Base-by-base conservation (phyloP, 192 early-diverging fungal species). In the Umbelopsis vinacea region DNA sequence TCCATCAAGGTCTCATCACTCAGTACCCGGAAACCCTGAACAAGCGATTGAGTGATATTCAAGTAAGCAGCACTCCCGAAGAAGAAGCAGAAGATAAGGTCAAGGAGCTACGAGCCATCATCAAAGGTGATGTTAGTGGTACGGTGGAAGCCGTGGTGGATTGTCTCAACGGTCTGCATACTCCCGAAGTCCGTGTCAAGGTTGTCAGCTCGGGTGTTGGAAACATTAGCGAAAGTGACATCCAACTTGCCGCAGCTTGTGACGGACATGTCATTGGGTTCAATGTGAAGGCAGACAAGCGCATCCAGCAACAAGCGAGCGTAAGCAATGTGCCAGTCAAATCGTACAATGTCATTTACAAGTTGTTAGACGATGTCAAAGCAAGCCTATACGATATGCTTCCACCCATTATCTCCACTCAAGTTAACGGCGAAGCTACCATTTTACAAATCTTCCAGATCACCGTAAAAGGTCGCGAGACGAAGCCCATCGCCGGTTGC, bases 51-150 rank as follows among this genome's bases (percentile, higher is more conserved):
- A 76, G 71, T 54, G 74, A 17, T 45, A 74, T 74, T 48, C 71
- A 80, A 52, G 57, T 12, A 3, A 14, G 26, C 0, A n/a, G 47
- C 22, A 45, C 66, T 0, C 68, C 73, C 0, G 75, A 74, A 15
- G 82, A 78, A 71, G 80, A 80, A 22, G 73, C 71, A 48, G 81
- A 74, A 70, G 80, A 73, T 17, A 79, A 83, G 40, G 74, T 80
- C 22, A 80, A 83, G 70, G 81, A 85, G 54, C 73, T 91, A 35
- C 78, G 84, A 47, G 78, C 91, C 29, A 80, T 95, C 68, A 79
- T 95, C 24, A 95, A 95, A 81, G 89, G 87, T 68, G 97, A 99
- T 76, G 97, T 99, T 4, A 92, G 93, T 70, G 97, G 97, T 35
- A 94, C 95, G 5, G 85, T 94, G 19, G 97, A 97, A 75, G 96